These are phyloP conservation scores for Pythium periplocum DNA, from an alignment of 352 stramenopile genomes.

Conservation along the genomic window DNA sequence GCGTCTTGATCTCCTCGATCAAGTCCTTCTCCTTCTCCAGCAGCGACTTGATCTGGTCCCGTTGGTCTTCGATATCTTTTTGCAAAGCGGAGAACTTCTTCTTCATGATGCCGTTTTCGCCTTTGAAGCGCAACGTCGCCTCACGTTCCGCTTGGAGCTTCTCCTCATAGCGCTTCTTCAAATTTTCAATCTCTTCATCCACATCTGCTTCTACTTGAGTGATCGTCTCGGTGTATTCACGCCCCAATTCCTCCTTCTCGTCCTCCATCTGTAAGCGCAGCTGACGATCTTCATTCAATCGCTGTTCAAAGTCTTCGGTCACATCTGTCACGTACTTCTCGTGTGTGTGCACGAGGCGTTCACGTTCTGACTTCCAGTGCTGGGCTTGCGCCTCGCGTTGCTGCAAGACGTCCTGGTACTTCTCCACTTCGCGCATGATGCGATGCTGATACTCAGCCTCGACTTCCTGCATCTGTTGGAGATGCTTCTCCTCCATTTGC, in stretches of 20 bases:
- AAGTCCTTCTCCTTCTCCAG: constrained; percentile 87
- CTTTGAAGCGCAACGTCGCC: constrained; percentile 87
- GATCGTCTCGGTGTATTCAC: constrained; percentile 75
- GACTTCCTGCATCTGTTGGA: constrained; percentile 88
- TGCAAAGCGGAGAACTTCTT: constrained; percentile 89
- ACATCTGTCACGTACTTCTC: constrained; percentile 87
- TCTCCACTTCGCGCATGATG: constrained; percentile 92
- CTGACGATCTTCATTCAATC: constrained; percentile 83
- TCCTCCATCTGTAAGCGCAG: constrained; percentile 78
- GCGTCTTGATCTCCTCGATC: constrained; percentile 74
- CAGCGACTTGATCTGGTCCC: constrained; percentile 85
- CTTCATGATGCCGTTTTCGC: constrained; percentile 93
- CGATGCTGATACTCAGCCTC: constrained; percentile 89
- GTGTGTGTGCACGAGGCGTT: constrained; percentile 53
- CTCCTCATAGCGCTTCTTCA: constrained; percentile 86
- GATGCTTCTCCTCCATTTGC: constrained; percentile 88
- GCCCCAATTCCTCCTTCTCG: constrained; percentile 78
- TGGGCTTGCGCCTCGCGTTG: constrained; percentile 80
- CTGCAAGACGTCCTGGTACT: constrained; percentile 83
- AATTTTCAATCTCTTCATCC: constrained; percentile 81
- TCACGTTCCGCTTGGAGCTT: constrained; percentile 85
- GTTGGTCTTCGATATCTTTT: constrained; percentile 91
- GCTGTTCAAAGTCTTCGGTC: constrained; percentile 88
- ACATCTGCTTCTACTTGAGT: constrained; percentile 80
- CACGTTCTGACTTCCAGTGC: constrained; percentile 68